Evolutionary conservation across 352 stramenopile genomes (phyloP).

Genomic region (Globisporangium perplexum): DNA sequence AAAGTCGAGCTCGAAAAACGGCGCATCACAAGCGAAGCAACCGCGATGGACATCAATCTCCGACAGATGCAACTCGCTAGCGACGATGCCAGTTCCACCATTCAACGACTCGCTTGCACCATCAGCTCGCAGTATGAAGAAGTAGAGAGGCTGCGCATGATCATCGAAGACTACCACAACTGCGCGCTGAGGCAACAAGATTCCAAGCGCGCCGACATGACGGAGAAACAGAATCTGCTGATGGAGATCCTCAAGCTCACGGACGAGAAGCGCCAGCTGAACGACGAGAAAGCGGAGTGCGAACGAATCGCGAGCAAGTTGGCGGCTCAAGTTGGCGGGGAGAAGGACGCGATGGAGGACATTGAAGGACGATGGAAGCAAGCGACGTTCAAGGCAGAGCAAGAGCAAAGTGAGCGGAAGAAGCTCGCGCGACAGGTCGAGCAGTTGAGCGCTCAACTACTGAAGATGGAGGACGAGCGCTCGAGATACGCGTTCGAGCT

Average conservation of each 20-base stretch:
- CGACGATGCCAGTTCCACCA: neutral
- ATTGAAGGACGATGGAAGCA: constrained; percentile 47
- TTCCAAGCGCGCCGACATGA: constrained; percentile 17
- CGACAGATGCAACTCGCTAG: neutral
- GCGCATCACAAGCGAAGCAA: neutral
- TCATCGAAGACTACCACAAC: neutral
- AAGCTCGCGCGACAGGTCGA: constrained; percentile 36
- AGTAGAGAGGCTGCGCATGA: constrained; percentile 1
- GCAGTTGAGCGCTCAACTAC: constrained; percentile 21
- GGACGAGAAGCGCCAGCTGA: constrained; percentile 29
- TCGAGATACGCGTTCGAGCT: constrained; percentile 35
- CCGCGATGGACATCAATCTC: neutral
- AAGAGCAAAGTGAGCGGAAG: constrained; percentile 35
- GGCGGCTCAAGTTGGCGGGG: constrained; percentile 30
- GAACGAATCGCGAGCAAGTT: constrained; percentile 17
- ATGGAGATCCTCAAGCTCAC: constrained; percentile 45
- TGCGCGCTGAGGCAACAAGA: constrained; percentile 7
- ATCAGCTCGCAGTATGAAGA: neutral
- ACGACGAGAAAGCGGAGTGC: constrained; percentile 24
- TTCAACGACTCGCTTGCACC: neutral
- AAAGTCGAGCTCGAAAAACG: constrained; percentile 27
- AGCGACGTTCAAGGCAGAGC: constrained; percentile 45
- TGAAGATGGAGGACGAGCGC: constrained; percentile 49
- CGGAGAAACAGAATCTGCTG: constrained; percentile 41
- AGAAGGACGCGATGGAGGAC: constrained; percentile 51